Evolutionary conservation across 116 monocot species (phyloP), one percentile per base, ranked within the genome.

Genomic region (Cymodocea nodosa): DNA sequence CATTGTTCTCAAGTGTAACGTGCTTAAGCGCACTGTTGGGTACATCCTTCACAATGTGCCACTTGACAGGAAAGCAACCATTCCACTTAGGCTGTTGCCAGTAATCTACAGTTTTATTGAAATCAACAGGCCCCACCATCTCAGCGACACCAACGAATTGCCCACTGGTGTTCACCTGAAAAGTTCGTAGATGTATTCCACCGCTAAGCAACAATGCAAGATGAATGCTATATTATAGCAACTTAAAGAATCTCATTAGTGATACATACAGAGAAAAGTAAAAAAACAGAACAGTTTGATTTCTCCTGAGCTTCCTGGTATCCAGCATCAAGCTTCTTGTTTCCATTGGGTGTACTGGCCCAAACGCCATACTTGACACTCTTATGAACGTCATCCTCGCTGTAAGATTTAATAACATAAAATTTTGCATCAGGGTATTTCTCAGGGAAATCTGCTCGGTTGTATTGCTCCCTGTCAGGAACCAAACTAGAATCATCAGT

Each of bases 81-180:
- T 35, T 85, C 92, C 92, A 92, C 77, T 92, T 92, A 62, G 83
- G 85, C 55, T 87, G 87, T 68, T 92, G 92, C 92, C 87, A 92
- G 65, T 85, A 92, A 48, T 83, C 85, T 15, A 92, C 68, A 9
- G 85, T 85, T 62, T 79, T 87, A 60, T 92, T 64, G 63, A 92
- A 92, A 81, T 87, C 87, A 69, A 92, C 87, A 19, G 73, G 68
- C 1, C 92, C 87, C 9, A 77, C 67, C 92, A 92, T 92, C 60
- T 92, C 92, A 10, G 85, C 92, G 64, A 83, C 79, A 52, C 92
- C 92, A 50, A 87, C 85, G 73, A 92, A 92, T 59, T 92, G 92
- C 10, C 87, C 83, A 69, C 87, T 92, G 2, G 92, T 79, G 58
- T 92, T 92, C 7, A 92, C 87, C 87, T 87, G 44, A 56, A 68